Evolutionary conservation across 495 filamentous ascomycete genomes (phyloP), one percentile per base, ranked within the genome.

Genomic region (Hypoxylon intermedium): DNA sequence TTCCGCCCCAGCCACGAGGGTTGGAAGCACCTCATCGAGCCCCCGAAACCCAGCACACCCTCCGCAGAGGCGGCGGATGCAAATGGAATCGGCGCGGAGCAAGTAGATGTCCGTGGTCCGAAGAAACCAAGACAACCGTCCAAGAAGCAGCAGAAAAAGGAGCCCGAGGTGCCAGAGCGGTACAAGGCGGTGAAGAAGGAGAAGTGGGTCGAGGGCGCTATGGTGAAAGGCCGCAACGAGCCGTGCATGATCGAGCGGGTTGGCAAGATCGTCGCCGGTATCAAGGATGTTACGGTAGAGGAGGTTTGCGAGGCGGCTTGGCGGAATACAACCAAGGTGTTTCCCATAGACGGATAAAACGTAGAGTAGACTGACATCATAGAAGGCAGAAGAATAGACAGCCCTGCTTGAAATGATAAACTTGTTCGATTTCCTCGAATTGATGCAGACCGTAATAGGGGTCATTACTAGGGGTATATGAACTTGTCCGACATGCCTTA

Each of bases 181-280:
- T 83, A 72, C 65, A 81, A 76, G 64, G 59, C 69, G 12, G 86
- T 97, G 31, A 97, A 96, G 79, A 97, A 97, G 73, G 94, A 98
- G 74, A 96, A 88, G 73, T 98, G 78, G 89, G 82, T 82, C 36
- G 83, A 90, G 68, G 92, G 91, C 0, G 72, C 73, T 3, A 89
- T 96, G 86, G 83, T 97, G 15, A 97, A 96, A 75, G 90, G 93
- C 1, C 82, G 94, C 16, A 98, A 97, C 72, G 94, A 98, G 74
- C 89, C 92, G 19, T 89, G 86, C 65, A 85, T 85, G 36, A 96
- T 97, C 54, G 80, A 85, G 47, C 85, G 85, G 33, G 90, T 98
- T n/a, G 94, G 90, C 9, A 84, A 86, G 69, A 90, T 91, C 47
- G 86, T 98, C 58, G 93, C 94, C 13, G 83, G 75, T 21, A 85